Base-by-base conservation (phyloP, 1,284 basidiomycete species). In the Puccinia triticina region DNA sequence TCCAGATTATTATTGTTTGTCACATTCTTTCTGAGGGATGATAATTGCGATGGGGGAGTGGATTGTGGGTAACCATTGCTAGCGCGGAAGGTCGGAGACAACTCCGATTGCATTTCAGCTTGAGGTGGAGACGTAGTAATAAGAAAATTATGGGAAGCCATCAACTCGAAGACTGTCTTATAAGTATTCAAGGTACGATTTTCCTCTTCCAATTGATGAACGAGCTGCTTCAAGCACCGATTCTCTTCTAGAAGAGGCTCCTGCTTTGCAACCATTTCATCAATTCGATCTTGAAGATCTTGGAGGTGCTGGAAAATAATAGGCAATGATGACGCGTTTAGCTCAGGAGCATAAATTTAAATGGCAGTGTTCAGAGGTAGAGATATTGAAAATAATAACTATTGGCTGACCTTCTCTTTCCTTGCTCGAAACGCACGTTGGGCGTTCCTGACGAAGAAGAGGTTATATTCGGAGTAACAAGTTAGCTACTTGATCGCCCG, bases 391-490 rank as follows among this genome's bases (percentile, higher is more conserved):
- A 50, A 43, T 7, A 12, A 43, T 7, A 4, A 43, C 40, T 43
- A n/a, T 43, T 16, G 11, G 48, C 59, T 61, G 12, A 61, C 59
- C 32, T 61, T 61, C 26, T 61, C 59, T 61, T 61, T 61, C 29
- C 59, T 61, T 61, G 32, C 59, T 61, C 59, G 59, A 61, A 61
- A 61, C 34, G 59, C 59, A 11, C 59, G 59, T 61, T 61, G 59
- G 59, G 59, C 59, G 59, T 61, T 61, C 16, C 59, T 61, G 59
- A 12, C 3, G 14, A 32, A 34, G 26, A 34, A 34, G 16, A 61
- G 32, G 4, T 12, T 12, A 29, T 16, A 34, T 61, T 61, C 34
- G 2, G 59, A 34, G 32, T 16, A 32, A 61, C 32, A 61, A 61
- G 32, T 61, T 10, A 61, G 59, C 26, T n/a, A n/a, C n/a, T 16